Conservation (phyloP, 805 yeast genomes). For the Naumovozyma castellii region DNA sequence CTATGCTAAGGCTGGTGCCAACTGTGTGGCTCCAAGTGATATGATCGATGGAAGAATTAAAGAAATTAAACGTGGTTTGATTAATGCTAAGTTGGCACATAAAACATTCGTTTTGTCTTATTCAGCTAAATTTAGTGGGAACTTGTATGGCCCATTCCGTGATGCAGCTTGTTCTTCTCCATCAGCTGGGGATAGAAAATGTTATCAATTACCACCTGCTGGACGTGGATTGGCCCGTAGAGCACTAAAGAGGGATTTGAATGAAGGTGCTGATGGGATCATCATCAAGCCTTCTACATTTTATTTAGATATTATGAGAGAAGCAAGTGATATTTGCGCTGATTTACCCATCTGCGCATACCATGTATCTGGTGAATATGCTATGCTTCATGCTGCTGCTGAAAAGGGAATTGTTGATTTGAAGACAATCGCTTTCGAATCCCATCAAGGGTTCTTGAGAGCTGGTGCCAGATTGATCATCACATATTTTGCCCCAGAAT, state of each 20-base stretch:
- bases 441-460: conserved; percentile 83
- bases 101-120: conserved; percentile 85
- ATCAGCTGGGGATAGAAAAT: conserved; percentile 79
- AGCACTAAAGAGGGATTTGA: conserved; percentile 75
- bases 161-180: conserved; percentile 96
- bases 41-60: conserved; percentile 93
- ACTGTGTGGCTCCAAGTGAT: conserved; percentile 93
- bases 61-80: conserved; percentile 79
- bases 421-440: conserved; percentile 67
- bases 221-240: conserved; percentile 91
- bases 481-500: conserved; percentile 90
- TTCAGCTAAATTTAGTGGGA: conserved; percentile 88
- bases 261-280: conserved; percentile 91
- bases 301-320: conserved; percentile 82
- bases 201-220: conserved; percentile 88
- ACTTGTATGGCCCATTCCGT: conserved; percentile 91
- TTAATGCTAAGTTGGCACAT: conserved; percentile 76
- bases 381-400: conserved; percentile 97
- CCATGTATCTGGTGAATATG: conserved; percentile 95
- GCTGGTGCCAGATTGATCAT: conserved; percentile 93
- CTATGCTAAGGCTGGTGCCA: conserved; percentile 92
- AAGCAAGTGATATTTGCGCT: conserved; percentile 70
- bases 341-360: conserved; percentile 90
- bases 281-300: conserved; percentile 95
- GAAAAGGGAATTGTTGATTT: conserved; percentile 88